Evolutionary conservation across 345 rosid genomes (phyloP), one percentile per base, ranked within the genome.

Genomic region (Acer campestre): DNA sequence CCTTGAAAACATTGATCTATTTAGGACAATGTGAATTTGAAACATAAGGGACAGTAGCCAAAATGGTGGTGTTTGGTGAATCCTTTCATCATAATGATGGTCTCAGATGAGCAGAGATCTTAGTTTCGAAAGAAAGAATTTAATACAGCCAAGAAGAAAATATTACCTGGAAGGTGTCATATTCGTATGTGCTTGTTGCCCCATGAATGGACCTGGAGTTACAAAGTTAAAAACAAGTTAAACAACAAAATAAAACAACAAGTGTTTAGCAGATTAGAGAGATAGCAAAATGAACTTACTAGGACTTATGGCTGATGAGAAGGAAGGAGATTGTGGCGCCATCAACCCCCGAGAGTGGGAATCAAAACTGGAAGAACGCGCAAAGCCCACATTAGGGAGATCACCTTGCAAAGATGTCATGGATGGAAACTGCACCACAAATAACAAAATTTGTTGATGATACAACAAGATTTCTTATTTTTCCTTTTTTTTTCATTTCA

Each of bases 381-480:
- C 68, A 68, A 66, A 77, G 44, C 76, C 82, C 56, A 83, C 59
- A 20, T 44, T 76, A 73, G 87, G 82, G 22, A 81, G 73, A 40
- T 62, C 84, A 78, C 82, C 89, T 46, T 72, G 88, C 78, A 72
- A 51, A 73, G 85, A 80, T 71, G 75, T 79, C 84, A 82, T 73
- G 18, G 93, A 80, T 79, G 87, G 88, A 76, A 84, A 85, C 93
- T 94, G 71, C 77, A 67, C 13, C 9, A 59, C 44, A 75, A 77
- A 12, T 53, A 51, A 64, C 65, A 74, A 16, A 11, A 7, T 9
- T 12, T 12, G 20, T 51, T 22, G 70, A 55, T 35, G 73, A 65
- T 65, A 70, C 7, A 38, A 22, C 22, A 68, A 68, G 72, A 59
- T 59, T 59, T 38, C 78, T 20, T 31, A 29, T 75, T 63, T 23